These are phyloP conservation scores for Vachellia pachyceras DNA, from an alignment of 306 rosid genomes.

Conservation along the genomic window DNA sequence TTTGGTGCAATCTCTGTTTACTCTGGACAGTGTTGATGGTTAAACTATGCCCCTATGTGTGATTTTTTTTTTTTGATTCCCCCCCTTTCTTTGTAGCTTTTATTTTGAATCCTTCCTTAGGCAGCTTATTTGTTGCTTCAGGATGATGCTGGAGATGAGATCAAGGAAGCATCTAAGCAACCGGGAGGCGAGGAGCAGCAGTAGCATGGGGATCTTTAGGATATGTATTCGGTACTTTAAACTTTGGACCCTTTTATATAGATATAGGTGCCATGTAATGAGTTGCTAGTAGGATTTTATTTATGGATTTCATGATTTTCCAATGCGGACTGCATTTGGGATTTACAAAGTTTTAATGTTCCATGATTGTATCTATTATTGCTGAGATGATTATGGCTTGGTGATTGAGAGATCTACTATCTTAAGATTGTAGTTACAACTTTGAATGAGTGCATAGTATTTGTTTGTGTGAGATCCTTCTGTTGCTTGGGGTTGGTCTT, in stretches of 20 bases:
- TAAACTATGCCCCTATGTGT: background rate
- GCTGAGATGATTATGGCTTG: slow-evolving; percentile 50
- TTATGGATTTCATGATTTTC: too few species aligned
- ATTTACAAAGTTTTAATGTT: slow-evolving; percentile 47
- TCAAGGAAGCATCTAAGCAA: slow-evolving; percentile 87
- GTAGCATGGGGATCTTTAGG: slow-evolving; percentile 47
- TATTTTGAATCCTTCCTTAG: slow-evolving; percentile 1
- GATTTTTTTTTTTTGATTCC: background rate
- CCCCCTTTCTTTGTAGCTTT: background rate
- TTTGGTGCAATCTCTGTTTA: slow-evolving; percentile 16
- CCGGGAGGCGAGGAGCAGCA: slow-evolving; percentile 67
- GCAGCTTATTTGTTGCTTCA: slow-evolving; percentile 34
- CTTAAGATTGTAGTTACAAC: slow-evolving; percentile 10
- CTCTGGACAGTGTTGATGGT: background rate
- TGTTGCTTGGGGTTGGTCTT: slow-evolving; percentile 1
- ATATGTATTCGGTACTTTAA: slow-evolving; percentile 49
- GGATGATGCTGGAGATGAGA: slow-evolving; percentile 96
- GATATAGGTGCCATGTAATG: slow-evolving; percentile 56
- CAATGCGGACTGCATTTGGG: slow-evolving; percentile 41
- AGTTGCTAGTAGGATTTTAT: slow-evolving; percentile 51
- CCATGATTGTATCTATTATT: slow-evolving; percentile 53
- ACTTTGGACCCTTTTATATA: slow-evolving; percentile 26
- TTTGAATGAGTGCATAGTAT: background rate
- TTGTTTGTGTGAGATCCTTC: slow-evolving; percentile 28
- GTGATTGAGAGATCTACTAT: slow-evolving; percentile 41